Evolutionary conservation across 352 stramenopile species (phyloP).

Genomic region (Phytopythium vexans): DNA sequence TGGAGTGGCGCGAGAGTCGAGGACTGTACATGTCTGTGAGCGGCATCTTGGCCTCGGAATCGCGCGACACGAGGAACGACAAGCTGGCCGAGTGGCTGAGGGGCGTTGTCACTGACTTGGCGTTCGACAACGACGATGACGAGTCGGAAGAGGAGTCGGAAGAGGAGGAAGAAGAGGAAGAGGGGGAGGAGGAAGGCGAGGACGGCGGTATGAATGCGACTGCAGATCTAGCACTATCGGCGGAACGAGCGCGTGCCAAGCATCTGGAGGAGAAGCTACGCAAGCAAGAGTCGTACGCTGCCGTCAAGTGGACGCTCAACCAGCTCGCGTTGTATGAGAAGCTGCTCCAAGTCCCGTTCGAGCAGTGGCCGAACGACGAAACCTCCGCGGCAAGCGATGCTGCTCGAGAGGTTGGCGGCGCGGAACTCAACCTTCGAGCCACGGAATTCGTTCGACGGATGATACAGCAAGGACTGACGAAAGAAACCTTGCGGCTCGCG

Average conservation of each 20-base stretch:
- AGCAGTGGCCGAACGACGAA: conserved; percentile 9
- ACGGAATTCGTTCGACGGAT: conserved; percentile 11
- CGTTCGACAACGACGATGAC: conserved; percentile 10
- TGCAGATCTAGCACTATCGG: no score
- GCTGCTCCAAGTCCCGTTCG: conserved; percentile 9
- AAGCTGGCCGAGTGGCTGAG: conserved; percentile 20
- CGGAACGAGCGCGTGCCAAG: background rate
- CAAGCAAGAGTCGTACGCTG: conserved; percentile 11
- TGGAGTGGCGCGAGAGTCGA: conserved; percentile 9
- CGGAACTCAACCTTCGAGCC: conserved; percentile 5
- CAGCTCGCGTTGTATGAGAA: conserved; percentile 19
- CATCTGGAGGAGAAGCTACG: conserved; percentile 5
- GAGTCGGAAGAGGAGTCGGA: conserved; percentile 12
- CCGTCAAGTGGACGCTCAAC: conserved; percentile 17
- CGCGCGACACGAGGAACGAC: background rate
- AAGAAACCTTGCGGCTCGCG: conserved; percentile 4
- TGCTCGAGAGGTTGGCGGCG: conserved; percentile 2
- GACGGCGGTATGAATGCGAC: background rate
- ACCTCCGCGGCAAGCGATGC: background rate
- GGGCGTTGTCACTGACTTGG: conserved; percentile 13
- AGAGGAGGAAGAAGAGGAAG: conserved; percentile 7
- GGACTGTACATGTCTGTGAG: conserved; percentile 5
- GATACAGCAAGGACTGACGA: conserved; percentile 5
- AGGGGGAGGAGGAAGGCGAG: conserved; percentile 3
- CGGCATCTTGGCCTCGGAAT: conserved; percentile 3